Percentiles rank a stretch among this genome's conserved stretches.
Conservation (phyloP, 176 grass and related monocot genomes). For the Raddia guianensis region DNA sequence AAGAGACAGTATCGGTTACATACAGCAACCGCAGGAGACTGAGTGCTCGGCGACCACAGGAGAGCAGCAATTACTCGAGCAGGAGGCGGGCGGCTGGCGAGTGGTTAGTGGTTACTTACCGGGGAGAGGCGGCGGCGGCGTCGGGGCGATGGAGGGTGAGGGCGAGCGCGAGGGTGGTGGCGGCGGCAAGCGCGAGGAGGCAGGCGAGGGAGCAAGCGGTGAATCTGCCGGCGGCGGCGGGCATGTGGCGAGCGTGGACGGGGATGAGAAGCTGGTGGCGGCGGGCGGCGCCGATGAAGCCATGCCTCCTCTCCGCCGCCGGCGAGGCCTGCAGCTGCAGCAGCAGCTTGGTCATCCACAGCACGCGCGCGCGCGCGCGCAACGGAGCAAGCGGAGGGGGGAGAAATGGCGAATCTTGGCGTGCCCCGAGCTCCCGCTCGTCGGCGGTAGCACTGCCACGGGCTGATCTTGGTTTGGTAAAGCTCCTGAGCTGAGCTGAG, state of each 20-base stretch:
- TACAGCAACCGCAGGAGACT: background rate
- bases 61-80: background rate
- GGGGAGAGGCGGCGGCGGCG: slow-evolving; percentile 4
- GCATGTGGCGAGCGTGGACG: background rate
- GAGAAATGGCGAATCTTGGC: background rate
- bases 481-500: background rate
- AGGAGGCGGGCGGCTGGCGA: background rate
- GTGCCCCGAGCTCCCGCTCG: background rate
- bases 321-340: slow-evolving; percentile 29
- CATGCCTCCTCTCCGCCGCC: slow-evolving; percentile 35
- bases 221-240: slow-evolving; percentile 20
- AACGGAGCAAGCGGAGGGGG: background rate
- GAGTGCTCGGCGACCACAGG: background rate
- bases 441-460: background rate
- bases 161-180: slow-evolving; percentile 32
- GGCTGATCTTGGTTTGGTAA: background rate
- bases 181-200: slow-evolving; percentile 43
- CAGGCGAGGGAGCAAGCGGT: slow-evolving; percentile 1
- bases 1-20: background rate
- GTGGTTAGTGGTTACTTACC: slow-evolving; percentile 16
- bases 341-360: slow-evolving; percentile 44
- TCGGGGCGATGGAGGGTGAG: slow-evolving; percentile 17
- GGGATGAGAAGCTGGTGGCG: slow-evolving; percentile 13
- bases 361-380: background rate
- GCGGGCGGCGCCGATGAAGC: background rate